phyloP scores from a whole-genome alignment of 805 yeast genomes.

The Lipomyces mesembrius region DNA sequence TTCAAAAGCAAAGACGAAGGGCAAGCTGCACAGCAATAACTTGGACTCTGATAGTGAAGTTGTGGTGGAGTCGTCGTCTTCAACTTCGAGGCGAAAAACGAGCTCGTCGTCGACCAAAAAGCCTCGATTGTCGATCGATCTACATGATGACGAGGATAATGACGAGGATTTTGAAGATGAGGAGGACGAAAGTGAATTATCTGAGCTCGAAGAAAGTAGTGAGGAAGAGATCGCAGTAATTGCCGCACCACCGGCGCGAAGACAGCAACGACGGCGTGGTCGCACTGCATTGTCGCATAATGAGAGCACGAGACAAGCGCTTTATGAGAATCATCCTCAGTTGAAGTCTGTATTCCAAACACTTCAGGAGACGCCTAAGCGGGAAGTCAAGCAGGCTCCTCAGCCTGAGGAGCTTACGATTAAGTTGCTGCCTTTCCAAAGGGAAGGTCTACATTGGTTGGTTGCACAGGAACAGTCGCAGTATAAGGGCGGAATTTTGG shows the following conservation, averaged over 20 bases:
- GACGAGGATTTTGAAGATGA: conserved; percentile 8
- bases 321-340: conserved; percentile 80
- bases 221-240: conserved; percentile 13
- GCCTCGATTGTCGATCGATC: neutral
- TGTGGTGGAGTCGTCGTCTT: conserved; percentile 2
- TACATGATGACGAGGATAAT: conserved; percentile 10
- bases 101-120: conserved; percentile 6
- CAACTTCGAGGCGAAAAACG: neutral
- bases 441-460: conserved; percentile 93
- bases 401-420: conserved; percentile 83
- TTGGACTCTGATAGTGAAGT: neutral
- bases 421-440: conserved; percentile 82
- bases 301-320: conserved; percentile 45
- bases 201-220: conserved; percentile 18
- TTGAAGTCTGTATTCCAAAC: conserved; percentile 72
- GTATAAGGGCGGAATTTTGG: conserved; percentile 88
- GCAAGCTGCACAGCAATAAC: neutral
- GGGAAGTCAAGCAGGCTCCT: conserved; percentile 51
- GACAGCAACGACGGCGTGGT: conserved; percentile 11
- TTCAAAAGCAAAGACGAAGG: neutral
- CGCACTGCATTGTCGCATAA: conserved; percentile 23
- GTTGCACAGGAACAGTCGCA: conserved; percentile 75
- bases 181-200: conserved; percentile 12
- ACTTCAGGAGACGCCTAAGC: conserved; percentile 57
- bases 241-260: neutral